A percentile compares a stretch with the other conserved stretches of the same genome.
phyloP scores from a whole-genome alignment of 2,329 filamentous ascomycete genomes.

The Fusarium liriodendri region DNA sequence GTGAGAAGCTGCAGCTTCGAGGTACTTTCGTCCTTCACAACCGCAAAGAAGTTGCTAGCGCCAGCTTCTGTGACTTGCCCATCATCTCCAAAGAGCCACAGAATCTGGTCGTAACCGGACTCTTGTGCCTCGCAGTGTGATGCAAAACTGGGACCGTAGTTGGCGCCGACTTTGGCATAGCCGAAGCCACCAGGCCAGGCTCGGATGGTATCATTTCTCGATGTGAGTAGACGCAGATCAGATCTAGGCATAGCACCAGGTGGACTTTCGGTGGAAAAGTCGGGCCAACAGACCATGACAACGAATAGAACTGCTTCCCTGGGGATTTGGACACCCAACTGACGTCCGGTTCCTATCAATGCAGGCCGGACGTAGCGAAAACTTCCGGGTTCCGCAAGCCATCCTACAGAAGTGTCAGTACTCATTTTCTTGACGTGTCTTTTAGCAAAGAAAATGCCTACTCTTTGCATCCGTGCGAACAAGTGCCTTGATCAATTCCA shows the following conservation, averaged over 20 bases:
- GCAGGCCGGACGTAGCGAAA: conserved; percentile 18
- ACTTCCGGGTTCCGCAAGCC: conserved; percentile 1
- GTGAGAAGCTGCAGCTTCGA: conserved; percentile 71
- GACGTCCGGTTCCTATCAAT: conserved; percentile 14
- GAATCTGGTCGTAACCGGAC: conserved; percentile 52
- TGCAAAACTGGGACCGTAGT: conserved; percentile 28
- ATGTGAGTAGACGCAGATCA: conserved; percentile 9
- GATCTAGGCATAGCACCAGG: neutral
- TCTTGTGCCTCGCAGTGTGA: conserved; percentile 9
- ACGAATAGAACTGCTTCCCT: conserved; percentile 10
- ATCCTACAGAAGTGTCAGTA: neutral
- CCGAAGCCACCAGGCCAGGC: conserved; percentile 51
- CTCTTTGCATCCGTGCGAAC: neutral
- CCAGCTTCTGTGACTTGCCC: conserved; percentile 50
- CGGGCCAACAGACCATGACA: neutral
- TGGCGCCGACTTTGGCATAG: conserved; percentile 24
- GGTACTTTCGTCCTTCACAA: conserved; percentile 61
- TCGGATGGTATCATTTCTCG: conserved; percentile 5
- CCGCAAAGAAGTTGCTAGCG: conserved; percentile 76
- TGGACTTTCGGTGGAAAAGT: conserved; percentile 8
- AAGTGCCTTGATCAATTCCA: neutral
- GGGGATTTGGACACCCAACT: conserved; percentile 12
- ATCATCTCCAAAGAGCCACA: conserved; percentile 76
- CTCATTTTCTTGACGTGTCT: no score
- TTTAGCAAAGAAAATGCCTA: neutral